phyloP scores from a whole-genome alignment of 75 land plant genomes.

The Selaginella tamariscina region DNA sequence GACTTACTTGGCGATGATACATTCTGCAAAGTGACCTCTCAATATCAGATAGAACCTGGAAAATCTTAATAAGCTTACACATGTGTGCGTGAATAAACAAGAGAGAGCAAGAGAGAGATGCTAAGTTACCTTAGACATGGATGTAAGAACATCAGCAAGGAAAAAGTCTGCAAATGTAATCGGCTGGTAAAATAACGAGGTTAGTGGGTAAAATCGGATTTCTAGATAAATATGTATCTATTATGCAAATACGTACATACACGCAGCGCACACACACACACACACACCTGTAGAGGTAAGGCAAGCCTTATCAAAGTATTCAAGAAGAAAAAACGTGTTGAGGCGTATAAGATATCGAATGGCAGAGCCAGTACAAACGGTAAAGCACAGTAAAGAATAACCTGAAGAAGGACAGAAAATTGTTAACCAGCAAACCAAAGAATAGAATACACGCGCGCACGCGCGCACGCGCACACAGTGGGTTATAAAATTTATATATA shows the following conservation, averaged over 20 bases:
- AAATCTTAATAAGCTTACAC: neutral
- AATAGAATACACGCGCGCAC: no score
- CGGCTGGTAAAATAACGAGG: conserved; percentile 42
- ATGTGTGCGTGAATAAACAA: neutral
- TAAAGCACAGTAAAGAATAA: conserved; percentile 56
- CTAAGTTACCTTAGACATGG: conserved; percentile 86
- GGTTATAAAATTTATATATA: no score
- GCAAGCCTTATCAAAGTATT: conserved; percentile 68
- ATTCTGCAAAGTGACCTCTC: conserved; percentile 89
- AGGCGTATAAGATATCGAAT: conserved; percentile 58
- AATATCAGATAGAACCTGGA: conserved; percentile 92
- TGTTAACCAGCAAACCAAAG: conserved; percentile 2
- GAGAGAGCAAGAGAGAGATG: no score
- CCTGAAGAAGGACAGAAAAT: conserved; percentile 34
- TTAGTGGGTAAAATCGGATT: neutral
- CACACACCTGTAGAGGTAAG: conserved; percentile 78
- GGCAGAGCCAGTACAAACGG: conserved; percentile 62
- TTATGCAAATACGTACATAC: no score
- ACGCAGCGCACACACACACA: no score
- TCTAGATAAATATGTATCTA: no score
- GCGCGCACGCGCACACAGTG: no score
- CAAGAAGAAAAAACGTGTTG: conserved; percentile 73
- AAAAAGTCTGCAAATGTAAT: conserved; percentile 92
- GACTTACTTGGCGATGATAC: conserved; percentile 78
- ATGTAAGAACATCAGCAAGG: conserved; percentile 94